Conservation (phyloP, 257 asterid species). For the Knoxia roxburghii region DNA sequence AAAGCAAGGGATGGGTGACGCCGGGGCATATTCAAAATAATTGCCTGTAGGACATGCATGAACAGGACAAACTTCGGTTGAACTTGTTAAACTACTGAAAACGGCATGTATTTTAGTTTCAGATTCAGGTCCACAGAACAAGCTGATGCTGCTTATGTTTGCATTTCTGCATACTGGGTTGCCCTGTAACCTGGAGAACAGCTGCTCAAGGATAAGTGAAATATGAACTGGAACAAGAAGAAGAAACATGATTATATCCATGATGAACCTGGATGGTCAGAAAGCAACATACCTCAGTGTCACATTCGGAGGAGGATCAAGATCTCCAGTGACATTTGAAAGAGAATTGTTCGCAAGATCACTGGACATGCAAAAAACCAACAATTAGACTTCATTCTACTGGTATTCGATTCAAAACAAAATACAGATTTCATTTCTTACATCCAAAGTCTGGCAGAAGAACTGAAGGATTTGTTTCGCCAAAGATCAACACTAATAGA, state of each 20-base stretch:
- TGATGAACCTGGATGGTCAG: background rate
- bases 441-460: constrained; percentile 32
- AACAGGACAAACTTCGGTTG: constrained; percentile 23
- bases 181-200: constrained; percentile 30
- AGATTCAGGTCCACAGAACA: constrained; percentile 29
- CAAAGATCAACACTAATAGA: constrained; percentile 31
- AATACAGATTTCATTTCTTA: constrained; percentile 15
- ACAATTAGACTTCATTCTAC: background rate
- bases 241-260: background rate
- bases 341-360: constrained; percentile 34
- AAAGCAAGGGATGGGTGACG: constrained; percentile 38
- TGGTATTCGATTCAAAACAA: background rate
- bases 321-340: constrained; percentile 30
- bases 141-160: constrained; percentile 25
- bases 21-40: constrained; percentile 37
- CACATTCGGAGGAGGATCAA: constrained; percentile 41
- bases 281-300: constrained; percentile 33
- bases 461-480: constrained; percentile 32
- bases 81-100: constrained; percentile 14
- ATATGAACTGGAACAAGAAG: background rate
- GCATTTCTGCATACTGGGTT: constrained; percentile 37
- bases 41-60: constrained; percentile 38
- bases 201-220: constrained; percentile 15
- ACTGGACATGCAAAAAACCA: constrained; percentile 19
- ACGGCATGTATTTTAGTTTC: constrained; percentile 23